Conservation (phyloP, 208 protist species). For the Leishmania braziliensis region DNA sequence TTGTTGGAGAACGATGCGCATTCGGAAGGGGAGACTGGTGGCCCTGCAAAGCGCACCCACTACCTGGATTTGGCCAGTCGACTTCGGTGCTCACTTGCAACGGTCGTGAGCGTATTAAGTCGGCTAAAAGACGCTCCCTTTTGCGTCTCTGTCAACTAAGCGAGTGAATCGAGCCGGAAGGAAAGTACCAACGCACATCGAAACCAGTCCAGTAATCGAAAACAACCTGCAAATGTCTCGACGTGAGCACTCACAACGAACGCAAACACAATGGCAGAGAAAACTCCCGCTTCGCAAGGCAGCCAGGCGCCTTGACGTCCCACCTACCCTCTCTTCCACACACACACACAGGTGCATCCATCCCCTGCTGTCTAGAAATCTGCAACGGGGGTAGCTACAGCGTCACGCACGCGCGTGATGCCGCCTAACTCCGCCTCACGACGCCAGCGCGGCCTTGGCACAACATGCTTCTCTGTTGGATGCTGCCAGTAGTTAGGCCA, state of each 20-base stretch:
- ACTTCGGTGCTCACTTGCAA: neutral
- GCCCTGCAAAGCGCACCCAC: neutral
- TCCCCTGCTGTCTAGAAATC: slow-evolving; percentile 55
- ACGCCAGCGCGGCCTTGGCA: slow-evolving; percentile 79
- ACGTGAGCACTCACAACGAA: neutral
- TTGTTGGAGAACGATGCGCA: neutral
- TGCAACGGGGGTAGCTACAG: slow-evolving; percentile 40
- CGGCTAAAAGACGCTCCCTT: neutral
- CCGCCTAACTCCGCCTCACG: slow-evolving; percentile 79
- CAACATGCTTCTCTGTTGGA: slow-evolving; percentile 66
- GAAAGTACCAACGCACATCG: neutral
- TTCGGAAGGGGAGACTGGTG: neutral
- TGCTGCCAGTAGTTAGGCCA: slow-evolving; percentile 93
- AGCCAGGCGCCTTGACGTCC: neutral
- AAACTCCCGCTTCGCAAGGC: neutral
- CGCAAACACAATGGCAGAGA: neutral
- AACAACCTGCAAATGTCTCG: neutral
- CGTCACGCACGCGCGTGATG: slow-evolving; percentile 85
- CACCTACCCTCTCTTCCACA: neutral
- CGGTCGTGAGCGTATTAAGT: neutral
- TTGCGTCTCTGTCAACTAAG: neutral
- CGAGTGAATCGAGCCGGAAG: neutral
- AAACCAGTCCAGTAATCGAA: neutral
- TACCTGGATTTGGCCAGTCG: neutral
- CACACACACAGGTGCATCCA: neutral